Base-by-base conservation (phyloP, 1,284 basidiomycete species). In the Wolfiporia cocos region DNA sequence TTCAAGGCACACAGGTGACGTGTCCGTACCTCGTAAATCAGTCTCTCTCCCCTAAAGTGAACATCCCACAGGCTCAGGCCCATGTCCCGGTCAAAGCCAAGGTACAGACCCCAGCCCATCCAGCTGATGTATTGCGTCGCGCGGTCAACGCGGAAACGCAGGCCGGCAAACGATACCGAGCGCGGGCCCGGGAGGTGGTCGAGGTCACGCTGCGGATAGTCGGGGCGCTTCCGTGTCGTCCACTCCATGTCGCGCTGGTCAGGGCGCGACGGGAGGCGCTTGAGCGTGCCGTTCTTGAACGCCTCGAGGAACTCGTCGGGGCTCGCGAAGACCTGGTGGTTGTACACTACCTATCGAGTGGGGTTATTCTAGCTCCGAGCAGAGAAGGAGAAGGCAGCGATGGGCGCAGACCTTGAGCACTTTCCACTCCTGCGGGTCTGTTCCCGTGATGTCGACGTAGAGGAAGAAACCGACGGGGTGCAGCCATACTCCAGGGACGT, bases 31-130 rank as follows among this genome's bases (percentile, higher is more conserved):
- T 86, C 77, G 50, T 85, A 85, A 32, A 85, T 68, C 39, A 86
- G 71, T 11, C 78, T 61, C 50, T 82, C 76, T 18, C 70, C 71
- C 31, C 69, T 62, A 64, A 85, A 81, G 10, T 71, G 66, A 43
- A 86, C 68, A 54, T 86, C 76, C 76, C 77, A 86, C 10, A 86
- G 59, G 41, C 71, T 73, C 44, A 86, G 48, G 10, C 82, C 78
- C 76, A 82, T 81, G 52, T 81, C 81, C 28, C 80, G 59, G 40
- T 78, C 73, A 53, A 84, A 84, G 41, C 74, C 71, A 20, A 81
- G 63, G 51, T 76, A 83, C 58, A 81, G 52, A 0, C 70, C 67
- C 75, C 76, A 81, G 2, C 71, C 76, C 74, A 81, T 76, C 80
- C 79, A 85, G 38, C 67, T 75, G 24, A 85, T 60, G 47, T 76